A percentile compares a stretch with the other conserved stretches of the same genome.
Conservation (phyloP, 495 filamentous ascomycete species). For the Daldinia decipiens region DNA sequence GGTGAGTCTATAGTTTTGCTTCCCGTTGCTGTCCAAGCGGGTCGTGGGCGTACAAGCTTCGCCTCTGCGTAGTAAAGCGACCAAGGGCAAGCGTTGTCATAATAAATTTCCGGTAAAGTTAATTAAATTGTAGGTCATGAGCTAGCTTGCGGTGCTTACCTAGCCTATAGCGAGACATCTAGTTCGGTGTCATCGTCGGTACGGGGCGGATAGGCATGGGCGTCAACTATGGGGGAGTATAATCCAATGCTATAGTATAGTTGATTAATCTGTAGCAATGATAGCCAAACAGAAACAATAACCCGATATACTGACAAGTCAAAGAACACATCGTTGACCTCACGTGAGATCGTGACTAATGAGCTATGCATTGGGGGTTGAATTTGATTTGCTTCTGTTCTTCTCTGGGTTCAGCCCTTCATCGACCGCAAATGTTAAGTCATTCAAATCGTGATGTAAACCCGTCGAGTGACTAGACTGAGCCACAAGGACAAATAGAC, state of each 20-base stretch:
- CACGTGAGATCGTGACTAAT: neutral
- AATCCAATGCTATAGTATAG: neutral
- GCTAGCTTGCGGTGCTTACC: neutral
- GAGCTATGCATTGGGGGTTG: neutral
- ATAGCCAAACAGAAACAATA: neutral
- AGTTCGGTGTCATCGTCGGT: neutral
- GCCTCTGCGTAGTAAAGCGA: neutral
- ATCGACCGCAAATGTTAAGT: neutral
- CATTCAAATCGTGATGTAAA: neutral
- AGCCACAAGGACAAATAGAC: neutral
- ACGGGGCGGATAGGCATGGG: neutral
- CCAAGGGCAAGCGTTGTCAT: neutral
- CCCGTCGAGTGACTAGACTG: neutral
- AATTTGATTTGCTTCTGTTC: neutral
- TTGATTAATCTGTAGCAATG: no score
- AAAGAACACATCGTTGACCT: neutral
- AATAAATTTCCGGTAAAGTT: neutral
- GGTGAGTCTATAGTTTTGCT: neutral
- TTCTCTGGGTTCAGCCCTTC: neutral
- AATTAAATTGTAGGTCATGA: neutral
- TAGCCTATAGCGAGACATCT: neutral
- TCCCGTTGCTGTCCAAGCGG: neutral
- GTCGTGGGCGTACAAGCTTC: neutral
- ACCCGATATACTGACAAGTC: no score
- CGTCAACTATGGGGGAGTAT: constrained; percentile 14